Evolutionary conservation across 2,329 filamentous ascomycete genomes (phyloP).

Genomic region (Clonostachys sp.): DNA sequence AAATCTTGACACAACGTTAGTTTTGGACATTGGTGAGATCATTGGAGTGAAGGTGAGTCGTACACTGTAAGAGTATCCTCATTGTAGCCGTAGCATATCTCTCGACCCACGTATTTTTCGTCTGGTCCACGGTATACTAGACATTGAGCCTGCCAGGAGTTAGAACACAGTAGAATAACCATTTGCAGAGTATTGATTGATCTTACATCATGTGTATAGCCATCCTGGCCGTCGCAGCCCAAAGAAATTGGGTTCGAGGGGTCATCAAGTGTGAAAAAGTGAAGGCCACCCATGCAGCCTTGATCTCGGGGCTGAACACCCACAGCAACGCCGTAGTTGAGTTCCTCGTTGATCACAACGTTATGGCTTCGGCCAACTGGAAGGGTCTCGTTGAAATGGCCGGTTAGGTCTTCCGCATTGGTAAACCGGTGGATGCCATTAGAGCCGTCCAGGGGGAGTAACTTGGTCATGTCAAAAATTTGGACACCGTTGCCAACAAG

Average conservation of each 20-base stretch:
- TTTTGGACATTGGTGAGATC: too few relatives aligned
- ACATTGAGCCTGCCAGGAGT: constrained; percentile 32
- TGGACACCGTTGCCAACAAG: constrained; percentile 48
- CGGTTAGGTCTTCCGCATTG: constrained; percentile 19
- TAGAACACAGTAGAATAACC: too few relatives aligned
- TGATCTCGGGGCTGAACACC: constrained; percentile 4
- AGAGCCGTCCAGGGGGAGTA: constrained; percentile 31
- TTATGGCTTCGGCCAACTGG: constrained; percentile 41
- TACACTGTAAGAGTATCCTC: constrained; percentile 44
- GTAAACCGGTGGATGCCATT: constrained; percentile 20
- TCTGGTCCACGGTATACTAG: constrained; percentile 46
- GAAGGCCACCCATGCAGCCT: constrained; percentile 20
- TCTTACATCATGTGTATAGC: constrained; percentile 48
- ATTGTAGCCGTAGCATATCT: constrained; percentile 51
- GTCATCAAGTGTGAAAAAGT: constrained; percentile 49
- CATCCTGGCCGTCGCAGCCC: constrained; percentile 45
- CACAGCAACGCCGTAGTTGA: constrained; percentile 23
- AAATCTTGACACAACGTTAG: background rate
- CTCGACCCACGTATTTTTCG: constrained; percentile 32
- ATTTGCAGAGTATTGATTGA: too few relatives aligned
- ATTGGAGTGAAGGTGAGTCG: constrained; percentile 7
- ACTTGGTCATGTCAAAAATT: constrained; percentile 53
- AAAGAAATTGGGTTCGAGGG: constrained; percentile 43
- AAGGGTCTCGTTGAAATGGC: constrained; percentile 17
- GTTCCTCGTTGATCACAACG: constrained; percentile 41